Percentiles rank a stretch among this genome's conserved stretches.
Evolutionary conservation across 768 basidiomycete species (phyloP).

Genomic region (Pleurotus sapidus): DNA sequence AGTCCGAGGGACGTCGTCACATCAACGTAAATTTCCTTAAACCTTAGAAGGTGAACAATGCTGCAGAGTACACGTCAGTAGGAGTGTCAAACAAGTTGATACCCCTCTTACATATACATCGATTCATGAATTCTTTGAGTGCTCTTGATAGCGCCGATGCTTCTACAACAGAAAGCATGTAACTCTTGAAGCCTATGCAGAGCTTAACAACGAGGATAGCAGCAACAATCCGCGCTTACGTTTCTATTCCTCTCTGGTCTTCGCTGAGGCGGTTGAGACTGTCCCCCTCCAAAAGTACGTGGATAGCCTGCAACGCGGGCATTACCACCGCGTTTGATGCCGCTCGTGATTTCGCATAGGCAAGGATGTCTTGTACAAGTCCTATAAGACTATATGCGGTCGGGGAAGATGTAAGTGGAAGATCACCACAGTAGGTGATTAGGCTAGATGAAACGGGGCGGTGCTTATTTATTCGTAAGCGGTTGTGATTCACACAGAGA

Average conservation of each 20-base stretch:
- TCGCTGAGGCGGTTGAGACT: conserved; percentile 44
- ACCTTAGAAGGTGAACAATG: conserved; percentile 58
- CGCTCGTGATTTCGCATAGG: conserved; percentile 49
- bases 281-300: conserved; percentile 69
- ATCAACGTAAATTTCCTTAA: conserved; percentile 41
- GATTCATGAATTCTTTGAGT: conserved; percentile 76
- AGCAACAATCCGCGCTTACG: conserved; percentile 36
- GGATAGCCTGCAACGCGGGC: conserved; percentile 78
- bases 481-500: conserved; percentile 10
- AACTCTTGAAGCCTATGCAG: conserved; percentile 49
- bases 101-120: conserved; percentile 72
- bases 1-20: conserved; percentile 43
- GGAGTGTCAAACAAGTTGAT: conserved; percentile 1
- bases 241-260: conserved; percentile 44
- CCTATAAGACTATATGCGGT: conserved; percentile 43
- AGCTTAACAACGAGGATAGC: not conserved
- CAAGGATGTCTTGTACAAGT: conserved; percentile 59
- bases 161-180: conserved; percentile 55
- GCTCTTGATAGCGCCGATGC: conserved; percentile 72
- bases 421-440: conserved; percentile 47
- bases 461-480: conserved; percentile 42
- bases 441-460: conserved; percentile 64
- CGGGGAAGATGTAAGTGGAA: conserved; percentile 38
- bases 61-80: conserved; percentile 33
- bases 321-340: conserved; percentile 71